Evolutionary conservation across 192 early-diverging fungal genomes (phyloP).

Genomic region (Backusella sp.): DNA sequence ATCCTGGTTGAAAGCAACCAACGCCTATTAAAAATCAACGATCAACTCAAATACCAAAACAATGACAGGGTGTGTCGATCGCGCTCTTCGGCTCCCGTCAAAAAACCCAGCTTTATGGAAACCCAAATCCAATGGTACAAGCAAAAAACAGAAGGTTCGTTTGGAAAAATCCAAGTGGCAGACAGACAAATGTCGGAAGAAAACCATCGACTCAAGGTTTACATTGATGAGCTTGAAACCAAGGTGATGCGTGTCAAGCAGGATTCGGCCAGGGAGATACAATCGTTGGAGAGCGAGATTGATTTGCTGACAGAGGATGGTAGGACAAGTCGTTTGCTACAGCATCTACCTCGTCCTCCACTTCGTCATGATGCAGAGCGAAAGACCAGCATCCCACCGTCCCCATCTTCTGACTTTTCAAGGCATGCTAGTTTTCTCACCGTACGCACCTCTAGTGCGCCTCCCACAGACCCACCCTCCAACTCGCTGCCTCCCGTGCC

Average conservation of each 20-base stretch:
- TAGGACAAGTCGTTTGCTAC: background rate
- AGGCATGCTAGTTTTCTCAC: background rate
- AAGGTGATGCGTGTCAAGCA: background rate
- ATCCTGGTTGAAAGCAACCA: background rate
- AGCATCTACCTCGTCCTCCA: background rate
- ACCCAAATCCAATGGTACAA: background rate
- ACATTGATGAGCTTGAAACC: background rate
- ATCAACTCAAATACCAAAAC: background rate
- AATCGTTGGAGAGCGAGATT: background rate
- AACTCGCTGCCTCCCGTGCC: constrained; percentile 6
- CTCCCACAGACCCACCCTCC: background rate
- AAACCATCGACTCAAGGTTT: background rate
- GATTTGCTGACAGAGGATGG: background rate
- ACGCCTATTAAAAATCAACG: background rate
- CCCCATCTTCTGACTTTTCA: background rate
- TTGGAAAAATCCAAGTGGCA: background rate
- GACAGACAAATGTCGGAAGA: background rate
- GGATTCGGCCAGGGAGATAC: background rate
- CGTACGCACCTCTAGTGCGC: background rate
- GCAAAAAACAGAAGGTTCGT: background rate
- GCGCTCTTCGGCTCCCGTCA: background rate
- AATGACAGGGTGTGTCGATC: background rate
- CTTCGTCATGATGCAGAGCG: background rate
- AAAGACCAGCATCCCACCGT: background rate
- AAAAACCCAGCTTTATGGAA: background rate